A percentile compares a stretch with the other conserved stretches of the same genome.
These are phyloP conservation scores for Fusarium penzigii DNA, from an alignment of 2,329 filamentous ascomycete genomes.

Conservation along the genomic window DNA sequence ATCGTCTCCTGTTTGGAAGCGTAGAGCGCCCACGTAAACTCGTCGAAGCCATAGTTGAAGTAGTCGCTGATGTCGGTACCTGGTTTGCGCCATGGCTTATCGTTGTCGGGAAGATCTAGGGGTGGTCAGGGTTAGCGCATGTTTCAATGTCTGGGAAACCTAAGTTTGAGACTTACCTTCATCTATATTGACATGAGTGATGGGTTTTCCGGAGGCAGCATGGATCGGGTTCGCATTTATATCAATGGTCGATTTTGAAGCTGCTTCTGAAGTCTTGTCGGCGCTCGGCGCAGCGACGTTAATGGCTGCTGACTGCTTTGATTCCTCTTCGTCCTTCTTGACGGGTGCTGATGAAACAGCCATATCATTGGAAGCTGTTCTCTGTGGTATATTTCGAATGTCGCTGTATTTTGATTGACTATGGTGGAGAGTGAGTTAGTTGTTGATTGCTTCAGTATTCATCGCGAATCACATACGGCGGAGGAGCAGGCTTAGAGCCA, in stretches of 20 bases:
- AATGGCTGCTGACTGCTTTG: slow-evolving; percentile 32
- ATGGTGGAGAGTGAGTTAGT: not conserved
- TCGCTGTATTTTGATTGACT: slow-evolving; percentile 66
- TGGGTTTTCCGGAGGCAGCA: slow-evolving; percentile 76
- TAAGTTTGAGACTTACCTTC: slow-evolving; percentile 45
- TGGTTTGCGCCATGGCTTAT: slow-evolving; percentile 93
- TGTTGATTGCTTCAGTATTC: not conserved
- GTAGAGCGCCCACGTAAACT: slow-evolving; percentile 97
- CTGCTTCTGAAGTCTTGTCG: slow-evolving; percentile 60
- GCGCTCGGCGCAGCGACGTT: slow-evolving; percentile 45
- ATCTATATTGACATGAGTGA: slow-evolving; percentile 75
- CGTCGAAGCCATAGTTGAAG: slow-evolving; percentile 99
- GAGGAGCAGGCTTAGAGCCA: slow-evolving; percentile 59
- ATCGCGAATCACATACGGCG: slow-evolving; percentile 47
- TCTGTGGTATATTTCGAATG: slow-evolving; percentile 65
- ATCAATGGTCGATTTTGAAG: slow-evolving; percentile 81
- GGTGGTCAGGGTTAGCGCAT: slow-evolving; percentile 11
- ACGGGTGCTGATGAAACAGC: slow-evolving; percentile 45
- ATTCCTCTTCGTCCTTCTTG: slow-evolving; percentile 47
- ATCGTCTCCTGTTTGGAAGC: slow-evolving; percentile 83
- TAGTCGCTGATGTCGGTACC: slow-evolving; percentile 95
- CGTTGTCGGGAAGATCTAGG: slow-evolving; percentile 70
- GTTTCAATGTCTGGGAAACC: too few relatives aligned
- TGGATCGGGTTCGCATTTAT: slow-evolving; percentile 81
- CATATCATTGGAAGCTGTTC: slow-evolving; percentile 55